Base-by-base conservation (phyloP, 2,329 filamentous ascomycete genomes). In the Talaromyces sp. region DNA sequence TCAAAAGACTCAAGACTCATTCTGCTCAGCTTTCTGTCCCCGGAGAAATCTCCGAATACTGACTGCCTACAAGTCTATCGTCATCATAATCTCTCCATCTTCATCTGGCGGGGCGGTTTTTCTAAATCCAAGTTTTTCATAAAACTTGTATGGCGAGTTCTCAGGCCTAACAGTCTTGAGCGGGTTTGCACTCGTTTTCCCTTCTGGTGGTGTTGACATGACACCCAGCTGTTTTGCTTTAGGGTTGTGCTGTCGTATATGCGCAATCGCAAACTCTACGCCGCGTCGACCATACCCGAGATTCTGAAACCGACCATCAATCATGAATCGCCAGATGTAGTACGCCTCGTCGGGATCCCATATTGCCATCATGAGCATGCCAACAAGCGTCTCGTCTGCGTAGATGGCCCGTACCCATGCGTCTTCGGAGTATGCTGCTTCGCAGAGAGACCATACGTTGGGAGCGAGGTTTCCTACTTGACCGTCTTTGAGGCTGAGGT, bases 311-410 rank as follows among this genome's bases (percentile, higher is more conserved):
- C 28, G 52, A 3, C 14, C 52, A 18, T 55, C 52, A 55, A 55
- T 55, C 52, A 55, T 55, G 28, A 55, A 31, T 55, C 52, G 28
- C 52, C 52, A 55, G 52, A 55, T 55, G 28, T 55, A 55, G 52
- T 55, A 55, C 12, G 52, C 52, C 30, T 55, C 52, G 31, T 36
- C 30, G 5, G 52, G 52, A 16, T 55, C 52, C 52, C 52, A 55
- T 33, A 55, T 55, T 33, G 52, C 52, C 30, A 55, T 55, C 52
- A 55, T 55, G 52, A 55, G 52, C 30, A 55, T 55, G 12, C 52
- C 52, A 30, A 55, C 52, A 55, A 55, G 52, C 27, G 52, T 55
- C 28, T 55, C 52, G 52, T 55, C 52, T 28, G 52, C 52, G 27
- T 55, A 55, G 52, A 55, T 55, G 52, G 52, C 52, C n/a, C 30